phyloP scores from a whole-genome alignment of 176 grass and related monocot species.

The Hsuehochloa calcarea region DNA sequence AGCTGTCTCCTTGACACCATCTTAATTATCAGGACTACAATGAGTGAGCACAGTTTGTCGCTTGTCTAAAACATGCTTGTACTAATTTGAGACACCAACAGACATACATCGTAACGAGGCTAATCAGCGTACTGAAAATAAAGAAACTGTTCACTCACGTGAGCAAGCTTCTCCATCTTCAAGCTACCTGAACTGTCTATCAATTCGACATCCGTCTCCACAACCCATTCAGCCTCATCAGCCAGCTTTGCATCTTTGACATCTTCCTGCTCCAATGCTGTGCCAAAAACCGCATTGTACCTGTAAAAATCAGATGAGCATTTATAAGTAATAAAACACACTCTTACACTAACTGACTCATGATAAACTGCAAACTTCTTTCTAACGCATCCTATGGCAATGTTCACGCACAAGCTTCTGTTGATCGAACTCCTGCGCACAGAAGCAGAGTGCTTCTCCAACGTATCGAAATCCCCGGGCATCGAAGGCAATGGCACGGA shows the following conservation, averaged over 20 bases:
- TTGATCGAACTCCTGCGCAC: constrained; percentile 63
- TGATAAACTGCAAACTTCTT: neutral
- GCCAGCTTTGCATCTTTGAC: constrained; percentile 42
- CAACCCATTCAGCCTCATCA: constrained; percentile 32
- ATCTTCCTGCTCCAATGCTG: constrained; percentile 41
- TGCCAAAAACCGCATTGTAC: constrained; percentile 86
- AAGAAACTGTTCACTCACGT: constrained; percentile 74
- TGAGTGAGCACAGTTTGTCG: constrained; percentile 16
- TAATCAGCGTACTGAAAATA: constrained; percentile 13
- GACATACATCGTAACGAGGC: neutral
- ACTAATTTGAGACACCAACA: constrained; percentile 19
- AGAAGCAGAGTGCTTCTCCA: constrained; percentile 49
- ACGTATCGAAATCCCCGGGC: constrained; percentile 9
- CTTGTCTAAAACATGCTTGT: constrained; percentile 17
- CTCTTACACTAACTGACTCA: neutral
- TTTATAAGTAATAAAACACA: neutral
- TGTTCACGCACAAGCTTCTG: constrained; percentile 65
- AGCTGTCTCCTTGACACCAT: constrained; percentile 17
- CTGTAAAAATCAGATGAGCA: constrained; percentile 39
- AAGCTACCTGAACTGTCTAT: constrained; percentile 43
- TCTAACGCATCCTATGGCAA: neutral
- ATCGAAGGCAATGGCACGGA: constrained; percentile 62
- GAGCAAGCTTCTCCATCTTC: constrained; percentile 50
- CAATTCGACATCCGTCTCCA: constrained; percentile 39
- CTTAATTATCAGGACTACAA: neutral